Base-by-base conservation (phyloP, 768 basidiomycete species). In the Sutorius australiensis region DNA sequence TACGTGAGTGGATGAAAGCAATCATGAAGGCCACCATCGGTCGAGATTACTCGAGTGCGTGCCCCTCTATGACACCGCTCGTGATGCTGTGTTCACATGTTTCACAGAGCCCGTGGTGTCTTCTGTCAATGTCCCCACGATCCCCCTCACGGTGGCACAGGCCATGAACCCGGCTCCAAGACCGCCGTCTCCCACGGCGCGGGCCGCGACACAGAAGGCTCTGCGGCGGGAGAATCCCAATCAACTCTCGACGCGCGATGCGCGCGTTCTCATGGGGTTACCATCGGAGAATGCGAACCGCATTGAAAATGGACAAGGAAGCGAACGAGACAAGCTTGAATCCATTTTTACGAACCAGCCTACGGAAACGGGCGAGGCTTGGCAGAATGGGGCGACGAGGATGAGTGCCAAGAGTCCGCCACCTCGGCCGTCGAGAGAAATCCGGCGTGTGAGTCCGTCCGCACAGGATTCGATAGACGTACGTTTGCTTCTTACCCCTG, bases 1-100 rank as follows among this genome's bases (percentile, higher is more conserved):
- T 97, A 44, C 83, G 97, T n/a, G 92, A 92, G 59, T 98, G 97
- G 95, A 98, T 98, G 97, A 99, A 98, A 74, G 92, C 95, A 8
- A 83, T 99, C 60, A 98, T 98, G 92, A 99, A 98, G 68, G 92
- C 95, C 3, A 98, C 95, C 12, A 99, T 99, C 60, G 87, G 83
- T 9, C 77, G 97, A 51, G 97, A 98, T 67, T 98, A 95, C 66
- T 80, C 87, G 9, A 88, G 93, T 95, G 62, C 36, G 87, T 77
- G 36, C 17, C 36, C 3, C 8, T 10, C 36, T 10, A 37, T 37
- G 10, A n/a, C 9, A n/a, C 4, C 40, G 38, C 24, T 4, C 24
- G 17, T 5, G 24, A 28, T 14, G 21, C 1, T 8, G 17, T 54
- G 40, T 31, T 57, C 34, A 51, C 47, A 40, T 34, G n/a, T 37